A percentile compares a stretch with the other conserved stretches of the same genome.
phyloP scores from a whole-genome alignment of 257 asterid genomes.

The Penstemon eatonii region DNA sequence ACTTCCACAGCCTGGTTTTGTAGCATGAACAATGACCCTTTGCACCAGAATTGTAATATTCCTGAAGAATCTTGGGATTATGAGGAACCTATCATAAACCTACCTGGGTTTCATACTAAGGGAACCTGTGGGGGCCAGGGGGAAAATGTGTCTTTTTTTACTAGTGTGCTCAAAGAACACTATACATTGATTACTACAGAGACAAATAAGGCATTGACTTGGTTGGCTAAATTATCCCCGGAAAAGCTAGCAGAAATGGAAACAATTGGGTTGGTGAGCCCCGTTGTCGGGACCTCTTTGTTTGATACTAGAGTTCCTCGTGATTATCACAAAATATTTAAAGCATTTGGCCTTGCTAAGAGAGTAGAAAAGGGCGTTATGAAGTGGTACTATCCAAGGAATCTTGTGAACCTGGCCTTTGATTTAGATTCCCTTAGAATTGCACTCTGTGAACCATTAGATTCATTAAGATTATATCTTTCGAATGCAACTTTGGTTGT shows the following conservation, averaged over 20 bases:
- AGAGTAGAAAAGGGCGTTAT: slow-evolving; percentile 52
- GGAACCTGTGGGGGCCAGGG: slow-evolving; percentile 67
- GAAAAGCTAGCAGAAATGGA: slow-evolving; percentile 81
- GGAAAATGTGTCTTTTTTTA: slow-evolving; percentile 75
- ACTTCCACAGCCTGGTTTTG: slow-evolving; percentile 85
- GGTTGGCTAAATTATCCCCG: slow-evolving; percentile 88
- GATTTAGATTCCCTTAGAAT: slow-evolving; percentile 86
- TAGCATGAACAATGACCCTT: slow-evolving; percentile 80
- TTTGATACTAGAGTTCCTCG: slow-evolving; percentile 57
- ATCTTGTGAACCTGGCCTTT: slow-evolving; percentile 66
- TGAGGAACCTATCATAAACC: slow-evolving; percentile 57
- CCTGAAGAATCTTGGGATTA: slow-evolving; percentile 87
- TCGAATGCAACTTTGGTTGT: slow-evolving; percentile 89
- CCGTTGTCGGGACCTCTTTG: slow-evolving; percentile 54
- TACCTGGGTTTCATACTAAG: slow-evolving; percentile 77
- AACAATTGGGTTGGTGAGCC: slow-evolving; percentile 79
- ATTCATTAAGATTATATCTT: slow-evolving; percentile 66
- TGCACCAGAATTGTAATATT: slow-evolving; percentile 64
- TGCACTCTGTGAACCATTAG: slow-evolving; percentile 88
- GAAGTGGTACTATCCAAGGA: slow-evolving; percentile 85
- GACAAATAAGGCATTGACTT: slow-evolving; percentile 77
- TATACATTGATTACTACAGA: slow-evolving; percentile 51
- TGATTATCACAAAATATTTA: slow-evolving; percentile 71
- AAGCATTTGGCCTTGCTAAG: slow-evolving; percentile 86
- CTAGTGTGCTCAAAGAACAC: slow-evolving; percentile 76